Conservation (phyloP, 345 rosid species). For the Gossypium ekmanianum region DNA sequence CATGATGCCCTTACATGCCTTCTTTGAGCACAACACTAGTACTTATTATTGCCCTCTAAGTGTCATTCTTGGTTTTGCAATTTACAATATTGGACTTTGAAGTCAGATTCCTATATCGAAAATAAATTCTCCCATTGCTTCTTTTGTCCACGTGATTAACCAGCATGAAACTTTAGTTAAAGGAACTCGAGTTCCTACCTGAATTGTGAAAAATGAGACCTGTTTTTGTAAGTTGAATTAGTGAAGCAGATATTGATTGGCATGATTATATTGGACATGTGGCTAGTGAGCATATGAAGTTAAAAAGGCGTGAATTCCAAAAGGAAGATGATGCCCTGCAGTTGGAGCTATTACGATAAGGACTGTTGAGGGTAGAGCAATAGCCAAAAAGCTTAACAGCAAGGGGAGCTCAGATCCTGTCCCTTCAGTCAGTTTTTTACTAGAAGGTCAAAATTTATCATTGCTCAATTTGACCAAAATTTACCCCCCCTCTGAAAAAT, state of each 20-base stretch:
- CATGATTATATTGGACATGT: not conserved
- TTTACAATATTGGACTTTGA: too few species aligned
- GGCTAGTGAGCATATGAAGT: not conserved
- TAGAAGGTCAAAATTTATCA: not conserved
- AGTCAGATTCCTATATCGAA: too few species aligned
- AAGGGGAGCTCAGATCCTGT: slow-evolving; percentile 10
- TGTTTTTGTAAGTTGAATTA: not conserved
- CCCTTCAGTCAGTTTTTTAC: slow-evolving; percentile 14
- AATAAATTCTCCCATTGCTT: not conserved
- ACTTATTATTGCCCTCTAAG: not conserved
- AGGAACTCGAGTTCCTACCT: not conserved
- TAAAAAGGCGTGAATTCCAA: not conserved
- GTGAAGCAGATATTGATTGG: not conserved
- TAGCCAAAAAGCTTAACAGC: not conserved
- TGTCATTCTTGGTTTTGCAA: not conserved
- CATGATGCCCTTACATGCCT: slow-evolving; percentile 16
- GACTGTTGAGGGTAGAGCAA: not conserved
- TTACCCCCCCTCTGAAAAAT: too few species aligned
- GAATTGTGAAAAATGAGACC: not conserved
- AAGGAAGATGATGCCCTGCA: slow-evolving; percentile 3
- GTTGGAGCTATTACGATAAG: not conserved
- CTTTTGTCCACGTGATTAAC: not conserved
- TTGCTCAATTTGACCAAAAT: not conserved
- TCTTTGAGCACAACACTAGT: slow-evolving; percentile 5
- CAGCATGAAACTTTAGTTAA: not conserved